phyloP scores from a whole-genome alignment of 208 protist genomes.

The Leptomonas seymouri region DNA sequence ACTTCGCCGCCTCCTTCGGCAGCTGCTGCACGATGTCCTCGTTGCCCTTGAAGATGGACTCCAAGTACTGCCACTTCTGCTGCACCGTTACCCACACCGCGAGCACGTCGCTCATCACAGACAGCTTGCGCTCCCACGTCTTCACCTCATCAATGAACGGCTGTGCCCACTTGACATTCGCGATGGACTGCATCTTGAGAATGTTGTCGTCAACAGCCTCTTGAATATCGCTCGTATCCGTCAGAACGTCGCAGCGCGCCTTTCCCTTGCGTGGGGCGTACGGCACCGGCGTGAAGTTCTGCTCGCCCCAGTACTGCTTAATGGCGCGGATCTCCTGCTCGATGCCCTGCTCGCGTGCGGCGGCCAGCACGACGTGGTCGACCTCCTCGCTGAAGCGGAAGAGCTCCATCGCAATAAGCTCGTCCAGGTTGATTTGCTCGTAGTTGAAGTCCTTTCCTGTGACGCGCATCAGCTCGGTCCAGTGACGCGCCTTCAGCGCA shows the following conservation, averaged over 20 bases:
- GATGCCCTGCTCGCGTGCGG: constrained; percentile 96
- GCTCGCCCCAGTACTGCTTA: constrained; percentile 94
- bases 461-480: constrained; percentile 96
- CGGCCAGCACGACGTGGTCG: constrained; percentile 92
- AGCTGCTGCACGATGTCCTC: constrained; percentile 99
- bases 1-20: constrained; percentile 98
- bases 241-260: constrained; percentile 93
- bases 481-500: constrained; percentile 97
- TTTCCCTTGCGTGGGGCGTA: constrained; percentile 92
- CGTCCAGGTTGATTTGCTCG: constrained; percentile 96
- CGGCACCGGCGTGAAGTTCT: constrained; percentile 85
- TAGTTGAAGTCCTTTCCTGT: constrained; percentile 96
- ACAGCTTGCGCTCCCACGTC: constrained; percentile 96
- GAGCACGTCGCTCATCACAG: constrained; percentile 96
- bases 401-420: constrained; percentile 98
- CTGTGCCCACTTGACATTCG: constrained; percentile 96
- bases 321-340: constrained; percentile 96
- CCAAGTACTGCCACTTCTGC: constrained; percentile 99
- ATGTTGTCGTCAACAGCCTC: constrained; percentile 98
- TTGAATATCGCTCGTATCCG: constrained; percentile 96
- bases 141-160: constrained; percentile 96
- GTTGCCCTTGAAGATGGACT: constrained; percentile 99
- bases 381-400: constrained; percentile 95
- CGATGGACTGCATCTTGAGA: constrained; percentile 97
- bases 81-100: constrained; percentile 98